Percentiles rank a stretch among this genome's conserved stretches.
phyloP scores from a whole-genome alignment of 768 basidiomycete genomes.

The Kwoniella europaea region DNA sequence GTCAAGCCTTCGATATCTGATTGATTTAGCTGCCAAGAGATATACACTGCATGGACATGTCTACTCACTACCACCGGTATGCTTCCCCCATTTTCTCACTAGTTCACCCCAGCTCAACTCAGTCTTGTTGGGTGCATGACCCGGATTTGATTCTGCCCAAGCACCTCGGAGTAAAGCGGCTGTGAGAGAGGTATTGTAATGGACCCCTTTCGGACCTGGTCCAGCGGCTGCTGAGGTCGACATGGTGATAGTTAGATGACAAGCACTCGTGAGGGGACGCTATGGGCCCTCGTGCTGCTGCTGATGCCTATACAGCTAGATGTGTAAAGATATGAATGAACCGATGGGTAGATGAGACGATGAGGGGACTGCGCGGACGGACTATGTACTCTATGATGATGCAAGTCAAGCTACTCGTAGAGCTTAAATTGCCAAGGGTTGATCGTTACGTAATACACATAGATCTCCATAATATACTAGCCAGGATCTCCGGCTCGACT shows the following conservation, averaged over 20 bases:
- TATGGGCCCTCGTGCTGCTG: neutral
- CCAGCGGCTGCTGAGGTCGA: neutral
- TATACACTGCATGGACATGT: neutral
- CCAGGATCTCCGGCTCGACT: too few relatives aligned
- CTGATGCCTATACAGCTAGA: too few relatives aligned
- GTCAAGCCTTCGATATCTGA: neutral
- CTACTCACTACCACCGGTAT: slow-evolving; percentile 55
- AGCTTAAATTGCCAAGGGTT: too few relatives aligned
- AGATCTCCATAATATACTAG: too few relatives aligned
- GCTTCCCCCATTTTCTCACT: slow-evolving; percentile 57
- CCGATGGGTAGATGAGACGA: neutral
- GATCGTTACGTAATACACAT: too few relatives aligned
- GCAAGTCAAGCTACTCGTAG: too few relatives aligned
- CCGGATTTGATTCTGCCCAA: slow-evolving; percentile 49
- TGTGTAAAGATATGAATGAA: neutral
- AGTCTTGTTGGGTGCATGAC: slow-evolving; percentile 48
- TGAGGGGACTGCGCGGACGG: neutral
- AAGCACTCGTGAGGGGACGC: neutral
- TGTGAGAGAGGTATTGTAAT: slow-evolving; percentile 47
- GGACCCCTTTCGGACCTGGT: slow-evolving; percentile 46
- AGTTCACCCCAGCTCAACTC: slow-evolving; percentile 53
- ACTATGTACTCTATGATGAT: neutral
- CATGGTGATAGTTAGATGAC: neutral
- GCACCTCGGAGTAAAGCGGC: slow-evolving; percentile 49
- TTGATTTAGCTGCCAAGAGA: neutral